Conservation (phyloP, 371 early-diverging fungal species). For the Amoeboaphelidium protococcarum region DNA sequence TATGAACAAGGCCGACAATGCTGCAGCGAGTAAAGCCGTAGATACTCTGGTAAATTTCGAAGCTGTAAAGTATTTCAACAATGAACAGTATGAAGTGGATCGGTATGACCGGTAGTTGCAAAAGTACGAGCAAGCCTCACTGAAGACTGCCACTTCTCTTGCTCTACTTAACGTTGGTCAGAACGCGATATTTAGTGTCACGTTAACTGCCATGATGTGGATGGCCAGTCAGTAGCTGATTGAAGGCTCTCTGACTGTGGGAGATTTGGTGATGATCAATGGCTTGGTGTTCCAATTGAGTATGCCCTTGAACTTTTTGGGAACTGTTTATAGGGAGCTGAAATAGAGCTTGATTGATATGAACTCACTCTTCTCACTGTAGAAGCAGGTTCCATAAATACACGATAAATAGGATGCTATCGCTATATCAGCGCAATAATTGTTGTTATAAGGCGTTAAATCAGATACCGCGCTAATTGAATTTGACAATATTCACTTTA, state of each 20-base stretch:
- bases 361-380: constrained; percentile 71
- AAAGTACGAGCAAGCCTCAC: constrained; percentile 69
- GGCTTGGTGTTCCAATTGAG: constrained; percentile 75
- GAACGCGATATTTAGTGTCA: constrained; percentile 60
- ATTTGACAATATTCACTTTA: constrained; percentile 65
- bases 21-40: constrained; percentile 63
- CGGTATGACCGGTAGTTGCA: constrained; percentile 55
- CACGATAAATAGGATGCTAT: constrained; percentile 12
- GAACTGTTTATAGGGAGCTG: constrained; percentile 84
- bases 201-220: constrained; percentile 74
- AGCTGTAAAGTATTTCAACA: constrained; percentile 80
- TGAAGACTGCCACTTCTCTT: constrained; percentile 59
- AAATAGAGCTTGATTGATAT: constrained; percentile 79
- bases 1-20: constrained; percentile 80
- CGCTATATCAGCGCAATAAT: neutral
- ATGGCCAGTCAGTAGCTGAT: constrained; percentile 65
- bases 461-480: too few species aligned
- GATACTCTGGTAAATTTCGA: constrained; percentile 86
- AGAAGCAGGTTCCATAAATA: constrained; percentile 22
- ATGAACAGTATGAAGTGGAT: constrained; percentile 54
- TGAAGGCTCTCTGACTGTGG: constrained; percentile 57
- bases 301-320: constrained; percentile 81
- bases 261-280: constrained; percentile 89
- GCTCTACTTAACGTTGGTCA: constrained; percentile 79
- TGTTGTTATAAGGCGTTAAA: neutral